Evolutionary conservation across 2,329 filamentous ascomycete species (phyloP), one percentile per base, ranked within the genome.

Genomic region (Orbilia brochopaga): DNA sequence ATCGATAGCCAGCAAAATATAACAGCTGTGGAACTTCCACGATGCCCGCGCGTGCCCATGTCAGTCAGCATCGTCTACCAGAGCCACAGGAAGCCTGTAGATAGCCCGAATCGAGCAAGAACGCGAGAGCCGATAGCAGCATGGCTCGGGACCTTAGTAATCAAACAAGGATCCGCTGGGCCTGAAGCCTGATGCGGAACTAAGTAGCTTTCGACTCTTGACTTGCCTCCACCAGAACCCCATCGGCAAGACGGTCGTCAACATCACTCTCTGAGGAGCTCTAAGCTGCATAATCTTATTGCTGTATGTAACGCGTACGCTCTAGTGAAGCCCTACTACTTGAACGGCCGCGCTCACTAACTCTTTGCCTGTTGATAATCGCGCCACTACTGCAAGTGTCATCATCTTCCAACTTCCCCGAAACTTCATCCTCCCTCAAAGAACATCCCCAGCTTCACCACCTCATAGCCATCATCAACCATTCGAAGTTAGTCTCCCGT

Each of bases 1-100:
- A 69, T 69, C 53, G 58, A 69, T 69, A 69, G 65, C 65, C 11
- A 42, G 37, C 37, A 42, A 42, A 42, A 15, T 15, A 42, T 17
- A 2, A 15, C 13, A 17, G n/a, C 37, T 42, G 37, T 3, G 4
- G 37, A 4, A 2, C 37, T 13, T 15, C 37, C 3, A 42, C n/a
- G 37, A 42, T 32, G 8, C 27, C 37, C 15, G 3, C 13, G 37
- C 11, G 37, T 32, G 27, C 8, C 27, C 27, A 42, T 42, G 37
- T 42, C n/a, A 13, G n/a, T 4, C n/a, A 42, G 37, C 13, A 42
- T 42, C 37, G n/a, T 42, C 27, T 42, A 17, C 37, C n/a, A 13
- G n/a, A 42, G 37, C 37, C 37, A 2, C 37, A 42, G 37, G n/a
- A 17, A 42, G n/a, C 37, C 5, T 13, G n/a, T 13, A 42, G 15